A percentile compares a stretch with the other conserved stretches of the same genome.
These are phyloP conservation scores for Tetrahymena borealis DNA, from an alignment of 73 alveolate genomes.

Conservation along the genomic window DNA sequence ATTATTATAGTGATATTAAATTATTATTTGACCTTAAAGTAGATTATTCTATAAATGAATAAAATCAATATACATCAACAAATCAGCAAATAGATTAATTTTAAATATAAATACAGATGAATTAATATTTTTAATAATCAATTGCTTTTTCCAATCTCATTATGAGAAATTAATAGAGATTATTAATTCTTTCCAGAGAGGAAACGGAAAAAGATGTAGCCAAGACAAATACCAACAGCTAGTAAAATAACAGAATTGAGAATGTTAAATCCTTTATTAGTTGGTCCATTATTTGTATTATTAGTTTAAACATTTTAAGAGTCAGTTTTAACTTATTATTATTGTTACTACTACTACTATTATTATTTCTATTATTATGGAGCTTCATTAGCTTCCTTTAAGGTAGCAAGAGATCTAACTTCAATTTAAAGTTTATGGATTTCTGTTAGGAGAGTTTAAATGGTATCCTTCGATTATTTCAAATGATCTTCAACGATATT, in stretches of 20 bases:
- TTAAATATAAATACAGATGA: not conserved
- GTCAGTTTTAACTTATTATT: not conserved
- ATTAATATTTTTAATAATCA: not conserved
- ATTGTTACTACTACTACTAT: not conserved
- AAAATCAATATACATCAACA: no score
- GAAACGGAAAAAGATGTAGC: not conserved
- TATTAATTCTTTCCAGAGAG: not conserved
- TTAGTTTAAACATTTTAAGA: not conserved
- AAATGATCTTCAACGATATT: not conserved
- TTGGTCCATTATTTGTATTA: not conserved
- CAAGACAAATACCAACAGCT: not conserved
- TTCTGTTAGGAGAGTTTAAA: not conserved
- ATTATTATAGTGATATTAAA: not conserved
- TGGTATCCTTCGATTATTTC: not conserved
- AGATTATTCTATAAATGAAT: no score
- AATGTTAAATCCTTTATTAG: not conserved
- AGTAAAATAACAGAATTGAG: not conserved
- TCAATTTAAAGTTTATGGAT: not conserved
- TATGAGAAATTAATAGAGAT: not conserved
- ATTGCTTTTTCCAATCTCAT: not conserved
- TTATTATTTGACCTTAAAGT: no score
- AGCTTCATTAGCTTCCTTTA: not conserved
- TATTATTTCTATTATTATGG: not conserved
- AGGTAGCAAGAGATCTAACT: not conserved
- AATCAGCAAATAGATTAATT: not conserved